Base-by-base conservation (phyloP, 1,284 basidiomycete species). In the Tilletia horrida region DNA sequence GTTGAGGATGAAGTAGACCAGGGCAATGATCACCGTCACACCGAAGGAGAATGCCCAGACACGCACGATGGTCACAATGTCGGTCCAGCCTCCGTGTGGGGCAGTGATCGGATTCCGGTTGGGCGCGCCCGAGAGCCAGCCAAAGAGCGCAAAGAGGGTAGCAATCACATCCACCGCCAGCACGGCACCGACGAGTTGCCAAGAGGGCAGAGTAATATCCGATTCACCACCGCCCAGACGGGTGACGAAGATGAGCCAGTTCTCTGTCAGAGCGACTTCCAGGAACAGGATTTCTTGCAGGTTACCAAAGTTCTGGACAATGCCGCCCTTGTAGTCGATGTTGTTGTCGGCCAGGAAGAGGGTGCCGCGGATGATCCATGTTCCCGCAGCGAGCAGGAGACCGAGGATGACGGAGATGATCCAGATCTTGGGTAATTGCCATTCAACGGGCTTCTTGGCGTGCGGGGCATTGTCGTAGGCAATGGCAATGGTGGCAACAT, bases 391-490 rank as follows among this genome's bases (percentile, higher is more conserved):
- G 42, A 85, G 83, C 3, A 85, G 69, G 11, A 85, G 64, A 75
- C 83, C 82, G 66, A 82, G 73, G 67, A 85, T 80, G 61, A 84
- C 83, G 40, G 84, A 85, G 75, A 86, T 84, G 75, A 86, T 82
- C 86, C 85, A 86, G 63, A 86, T 85, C 82, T 85, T 86, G 47
- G 86, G 85, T 62, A 86, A 75, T 77, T 87, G 85, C 86, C 86
- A 87, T 76, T 87, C 86, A 68, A 87, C 86, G 13, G 86, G 86
- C 65, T 81, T 73, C 64, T 81, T 79, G 21, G 85, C 84, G 73
- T 83, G 84, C 13, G 85, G 85, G 9, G 86, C 86, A 71, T 83
- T 84, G 77, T 84, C 84, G 75, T 86, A 86, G 44, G 85, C 85
- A 65, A 86, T 85, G 55, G 85, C 85, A 67, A 86, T 85, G 47